Evolutionary conservation across 345 rosid species (phyloP), one percentile per base, ranked within the genome.

Genomic region (Brassica napus): DNA sequence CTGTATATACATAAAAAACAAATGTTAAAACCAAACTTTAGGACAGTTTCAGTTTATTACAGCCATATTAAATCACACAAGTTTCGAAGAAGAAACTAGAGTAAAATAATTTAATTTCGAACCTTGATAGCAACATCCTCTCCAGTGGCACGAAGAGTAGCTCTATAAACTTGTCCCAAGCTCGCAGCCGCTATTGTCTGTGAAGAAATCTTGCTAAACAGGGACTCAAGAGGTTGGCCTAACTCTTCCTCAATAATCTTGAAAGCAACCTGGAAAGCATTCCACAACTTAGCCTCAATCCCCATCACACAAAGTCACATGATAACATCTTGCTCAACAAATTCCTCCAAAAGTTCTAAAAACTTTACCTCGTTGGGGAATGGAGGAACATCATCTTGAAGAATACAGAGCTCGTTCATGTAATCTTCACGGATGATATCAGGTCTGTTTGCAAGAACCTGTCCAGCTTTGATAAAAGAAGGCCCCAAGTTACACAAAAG

Each of bases 41-140:
- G 18, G 24, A 67, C 34, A 21, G 52, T 32, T 49, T 30, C 55
- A 57, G 28, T 21, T 71, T 35, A 35, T 31, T 39, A 69, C 11
- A 9, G 15, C 62, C 37, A 59, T 59, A 67, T 8, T 9, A 34
- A 18, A 24, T 73, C 61, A 15, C 79, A 79, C 32, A 63, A 44
- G 18, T 34, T 60, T 73, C 4, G 6, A 63, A 78, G 73, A 34
- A 44, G 15, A 79, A 7, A 68, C 57, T n/a, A 61, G 18, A 52
- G 34, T 9, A 67, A 23, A 74, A 34, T 0, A 0, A 1, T 12
- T 64, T 8, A 2, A 66, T 65, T 21, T 71, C 9, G 71, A 82
- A 94, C 98, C 97, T 94, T 94, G 80, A 94, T 91, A 21, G 98
- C 98, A 81, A 92, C 98, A 74, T 94, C 97, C 77, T 92, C 98